Evolutionary conservation across 306 rosid genomes (phyloP).

Genomic region (Cucumis melo): DNA sequence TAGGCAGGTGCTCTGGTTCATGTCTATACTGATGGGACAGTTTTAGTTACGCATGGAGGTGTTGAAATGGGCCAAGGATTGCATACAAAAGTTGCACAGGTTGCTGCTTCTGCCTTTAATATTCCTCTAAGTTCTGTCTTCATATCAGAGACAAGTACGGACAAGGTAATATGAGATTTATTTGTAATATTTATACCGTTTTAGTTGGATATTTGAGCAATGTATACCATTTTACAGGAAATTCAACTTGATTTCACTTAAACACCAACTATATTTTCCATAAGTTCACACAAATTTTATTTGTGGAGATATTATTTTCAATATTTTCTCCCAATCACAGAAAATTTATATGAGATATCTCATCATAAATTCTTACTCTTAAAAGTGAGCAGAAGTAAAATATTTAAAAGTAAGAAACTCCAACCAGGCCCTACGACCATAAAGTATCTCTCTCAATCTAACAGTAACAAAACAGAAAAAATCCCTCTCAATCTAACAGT

Average conservation of each 20-base stretch:
- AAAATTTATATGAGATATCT: not conserved
- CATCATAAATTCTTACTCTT: not conserved
- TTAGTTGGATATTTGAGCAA: not conserved
- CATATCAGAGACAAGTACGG: constrained; percentile 90
- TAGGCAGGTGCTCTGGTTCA: constrained; percentile 98
- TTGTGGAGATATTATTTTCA: not conserved
- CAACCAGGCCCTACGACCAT: too few relatives aligned
- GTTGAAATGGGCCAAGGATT: constrained; percentile 99
- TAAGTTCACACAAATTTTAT: not conserved
- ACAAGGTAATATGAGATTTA: constrained; percentile 48
- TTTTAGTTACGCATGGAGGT: constrained; percentile 91
- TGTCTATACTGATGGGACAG: constrained; percentile 96
- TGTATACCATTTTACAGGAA: not conserved
- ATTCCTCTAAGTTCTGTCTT: constrained; percentile 83
- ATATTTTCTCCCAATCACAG: not conserved
- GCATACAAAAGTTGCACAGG: constrained; percentile 88
- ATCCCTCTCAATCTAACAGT: too few relatives aligned
- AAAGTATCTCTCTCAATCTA: too few relatives aligned
- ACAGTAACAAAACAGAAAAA: too few relatives aligned
- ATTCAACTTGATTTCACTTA: not conserved
- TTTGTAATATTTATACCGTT: not conserved
- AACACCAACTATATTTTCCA: not conserved
- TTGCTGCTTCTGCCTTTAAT: constrained; percentile 90
- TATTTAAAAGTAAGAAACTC: too few relatives aligned
- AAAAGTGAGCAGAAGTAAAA: not conserved